Evolutionary conservation across 495 filamentous ascomycete species (phyloP).

Genomic region (Neurospora sp.): DNA sequence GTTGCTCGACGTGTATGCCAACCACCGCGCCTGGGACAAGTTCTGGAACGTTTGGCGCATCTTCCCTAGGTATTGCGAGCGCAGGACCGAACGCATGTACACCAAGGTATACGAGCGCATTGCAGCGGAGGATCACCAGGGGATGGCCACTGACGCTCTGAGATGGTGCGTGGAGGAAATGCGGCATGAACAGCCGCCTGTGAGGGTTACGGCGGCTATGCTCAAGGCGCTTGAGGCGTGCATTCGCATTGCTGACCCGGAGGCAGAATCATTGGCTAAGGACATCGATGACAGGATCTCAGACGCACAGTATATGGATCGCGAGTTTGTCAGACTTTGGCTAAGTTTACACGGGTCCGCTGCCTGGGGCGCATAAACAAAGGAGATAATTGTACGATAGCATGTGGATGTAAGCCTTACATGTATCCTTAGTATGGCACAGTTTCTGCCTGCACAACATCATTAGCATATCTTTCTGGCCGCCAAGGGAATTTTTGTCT

Average conservation of each 20-base stretch:
- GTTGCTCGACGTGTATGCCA: conserved; percentile 36
- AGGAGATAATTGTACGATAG: background rate
- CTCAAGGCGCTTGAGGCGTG: conserved; percentile 39
- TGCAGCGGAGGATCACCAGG: conserved; percentile 35
- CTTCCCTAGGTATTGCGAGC: conserved; percentile 36
- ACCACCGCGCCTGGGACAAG: conserved; percentile 35
- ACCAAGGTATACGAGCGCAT: conserved; percentile 42
- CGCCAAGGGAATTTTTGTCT: background rate
- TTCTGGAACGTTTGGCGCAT: conserved; percentile 57
- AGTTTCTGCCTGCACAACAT: background rate
- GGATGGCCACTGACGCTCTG: conserved; percentile 37
- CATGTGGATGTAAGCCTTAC: background rate
- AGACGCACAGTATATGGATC: background rate
- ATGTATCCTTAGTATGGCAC: background rate
- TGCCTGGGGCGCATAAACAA: background rate
- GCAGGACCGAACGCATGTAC: conserved; percentile 49
- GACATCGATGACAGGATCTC: background rate
- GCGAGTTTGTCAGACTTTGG: background rate
- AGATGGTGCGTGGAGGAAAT: conserved; percentile 48
- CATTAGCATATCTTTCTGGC: background rate
- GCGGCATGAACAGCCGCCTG: conserved; percentile 44
- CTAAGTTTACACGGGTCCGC: background rate
- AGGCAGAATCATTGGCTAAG: conserved; percentile 19
- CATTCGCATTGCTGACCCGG: conserved; percentile 41
- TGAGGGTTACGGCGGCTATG: conserved; percentile 32